These are phyloP conservation scores for Aureobasidium subglaciale DNA, from an alignment of 2,329 filamentous ascomycete genomes.

Conservation along the genomic window DNA sequence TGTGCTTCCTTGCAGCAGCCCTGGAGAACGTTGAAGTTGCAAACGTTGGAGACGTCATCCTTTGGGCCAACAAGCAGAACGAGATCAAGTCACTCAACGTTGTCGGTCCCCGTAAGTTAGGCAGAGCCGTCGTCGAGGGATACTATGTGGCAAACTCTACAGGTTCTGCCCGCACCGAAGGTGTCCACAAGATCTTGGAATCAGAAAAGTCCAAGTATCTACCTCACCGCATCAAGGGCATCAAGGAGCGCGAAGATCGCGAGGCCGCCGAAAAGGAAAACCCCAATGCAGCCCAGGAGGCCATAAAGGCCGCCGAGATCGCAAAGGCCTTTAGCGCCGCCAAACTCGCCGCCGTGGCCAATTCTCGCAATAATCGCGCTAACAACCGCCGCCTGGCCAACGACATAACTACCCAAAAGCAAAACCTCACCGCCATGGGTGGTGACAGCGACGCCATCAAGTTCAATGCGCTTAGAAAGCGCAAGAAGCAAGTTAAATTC, in stretches of 20 bases:
- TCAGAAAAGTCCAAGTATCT: slow-evolving; percentile 97
- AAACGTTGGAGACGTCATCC: slow-evolving; percentile 50
- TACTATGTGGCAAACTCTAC: slow-evolving; percentile 81
- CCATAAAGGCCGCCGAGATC: slow-evolving; percentile 59
- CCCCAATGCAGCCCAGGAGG: slow-evolving; percentile 59
- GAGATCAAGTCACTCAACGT: slow-evolving; percentile 63
- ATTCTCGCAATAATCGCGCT: slow-evolving; percentile 86
- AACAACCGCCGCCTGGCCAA: slow-evolving; percentile 93
- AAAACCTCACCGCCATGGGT: slow-evolving; percentile 59
- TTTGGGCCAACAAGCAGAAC: slow-evolving; percentile 66
- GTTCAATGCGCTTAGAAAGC: slow-evolving; percentile 98
- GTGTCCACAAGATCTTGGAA: slow-evolving; percentile 90
- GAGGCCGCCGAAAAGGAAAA: slow-evolving; percentile 65
- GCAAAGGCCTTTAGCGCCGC: no score
- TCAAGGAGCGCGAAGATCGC: slow-evolving; percentile 84
- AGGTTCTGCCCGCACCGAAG: slow-evolving; percentile 85
- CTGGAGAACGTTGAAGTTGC: slow-evolving; percentile 41
- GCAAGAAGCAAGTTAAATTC: slow-evolving; percentile 98
- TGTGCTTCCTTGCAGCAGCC: slow-evolving; percentile 48
- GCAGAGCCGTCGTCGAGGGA: slow-evolving; percentile 51
- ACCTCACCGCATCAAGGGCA: slow-evolving; percentile 93
- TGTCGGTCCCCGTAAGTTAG: slow-evolving; percentile 48
- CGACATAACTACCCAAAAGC: slow-evolving; percentile 92
- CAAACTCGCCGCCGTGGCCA: slow-evolving; percentile 76
- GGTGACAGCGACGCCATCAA: slow-evolving; percentile 76